Evolutionary conservation across 805 yeast species (phyloP).

Genomic region (Yarrowia sp.): DNA sequence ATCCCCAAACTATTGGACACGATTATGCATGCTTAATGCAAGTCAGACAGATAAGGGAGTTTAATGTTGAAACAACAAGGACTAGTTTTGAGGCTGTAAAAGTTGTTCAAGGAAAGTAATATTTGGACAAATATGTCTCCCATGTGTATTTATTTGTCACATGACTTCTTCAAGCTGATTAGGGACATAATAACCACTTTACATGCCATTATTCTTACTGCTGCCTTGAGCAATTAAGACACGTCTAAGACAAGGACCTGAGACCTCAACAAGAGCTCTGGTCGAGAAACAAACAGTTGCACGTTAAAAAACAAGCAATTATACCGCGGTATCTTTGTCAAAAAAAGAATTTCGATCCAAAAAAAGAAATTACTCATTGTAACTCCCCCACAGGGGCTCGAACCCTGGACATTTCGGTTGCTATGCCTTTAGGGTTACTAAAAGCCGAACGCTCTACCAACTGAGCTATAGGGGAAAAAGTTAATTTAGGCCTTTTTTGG

Average conservation of each 20-base stretch:
- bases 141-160: too few relatives aligned
- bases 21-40: not conserved
- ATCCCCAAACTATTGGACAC: not conserved
- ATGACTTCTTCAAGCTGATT: too few relatives aligned
- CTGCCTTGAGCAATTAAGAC: too few relatives aligned
- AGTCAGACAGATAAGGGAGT: not conserved
- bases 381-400: slow-evolving; percentile 60
- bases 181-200: too few relatives aligned
- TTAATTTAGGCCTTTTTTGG: not conserved
- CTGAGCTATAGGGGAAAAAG: slow-evolving; percentile 24
- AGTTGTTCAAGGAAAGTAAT: not conserved
- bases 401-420: slow-evolving; percentile 60
- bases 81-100: not conserved
- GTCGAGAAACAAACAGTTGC: too few relatives aligned
- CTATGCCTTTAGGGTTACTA: slow-evolving; percentile 24
- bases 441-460: slow-evolving; percentile 27
- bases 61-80: not conserved
- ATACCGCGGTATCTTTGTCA: too few relatives aligned
- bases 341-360: not conserved
- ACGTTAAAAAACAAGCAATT: too few relatives aligned
- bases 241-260: too few relatives aligned
- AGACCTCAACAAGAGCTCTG: too few relatives aligned
- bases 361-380: not conserved
- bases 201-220: too few relatives aligned
- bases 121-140: too few relatives aligned